These are phyloP conservation scores for Geoglossum glabrum DNA, from an alignment of 495 filamentous ascomycete genomes.

Conservation along the genomic window DNA sequence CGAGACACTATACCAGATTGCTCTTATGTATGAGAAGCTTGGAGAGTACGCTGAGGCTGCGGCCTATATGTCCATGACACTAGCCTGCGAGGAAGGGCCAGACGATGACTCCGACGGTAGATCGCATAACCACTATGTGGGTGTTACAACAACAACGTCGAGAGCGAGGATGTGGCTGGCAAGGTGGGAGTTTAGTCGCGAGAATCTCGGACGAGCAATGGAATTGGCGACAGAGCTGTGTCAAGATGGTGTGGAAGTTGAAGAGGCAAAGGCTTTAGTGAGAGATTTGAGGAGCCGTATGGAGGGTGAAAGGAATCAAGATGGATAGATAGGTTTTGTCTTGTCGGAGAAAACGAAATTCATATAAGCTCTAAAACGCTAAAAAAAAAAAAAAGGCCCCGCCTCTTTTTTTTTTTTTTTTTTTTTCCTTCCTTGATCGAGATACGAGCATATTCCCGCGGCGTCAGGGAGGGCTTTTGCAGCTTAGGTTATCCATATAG, in stretches of 20 bases:
- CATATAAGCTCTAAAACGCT: neutral
- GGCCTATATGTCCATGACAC: conserved; percentile 82
- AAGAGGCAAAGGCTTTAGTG: conserved; percentile 92
- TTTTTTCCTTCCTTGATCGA: too few species aligned
- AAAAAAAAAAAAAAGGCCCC: too few species aligned
- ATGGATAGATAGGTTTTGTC: too few species aligned
- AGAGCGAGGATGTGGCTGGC: conserved; percentile 92
- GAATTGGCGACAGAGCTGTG: conserved; percentile 76
- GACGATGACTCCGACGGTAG: conserved; percentile 4
- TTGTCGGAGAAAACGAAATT: too few species aligned
- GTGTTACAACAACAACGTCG: conserved; percentile 72
- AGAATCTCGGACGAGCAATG: conserved; percentile 54
- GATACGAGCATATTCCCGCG: too few species aligned
- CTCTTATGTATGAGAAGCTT: conserved; percentile 65
- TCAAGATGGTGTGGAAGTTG: conserved; percentile 91
- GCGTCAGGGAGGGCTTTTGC: too few species aligned
- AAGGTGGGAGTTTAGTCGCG: conserved; percentile 50
- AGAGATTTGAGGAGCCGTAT: conserved; percentile 69
- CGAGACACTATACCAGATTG: conserved; percentile 77
- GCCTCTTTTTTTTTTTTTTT: too few species aligned
- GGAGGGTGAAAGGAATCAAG: conserved; percentile 26
- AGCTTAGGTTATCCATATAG: too few species aligned
- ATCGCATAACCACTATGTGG: conserved; percentile 7
- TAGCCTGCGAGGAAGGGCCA: conserved; percentile 65
- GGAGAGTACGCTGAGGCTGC: conserved; percentile 58